Evolutionary conservation across 1,284 basidiomycete species (phyloP), one percentile per base, ranked within the genome.

Genomic region (Fistulina hepatica): DNA sequence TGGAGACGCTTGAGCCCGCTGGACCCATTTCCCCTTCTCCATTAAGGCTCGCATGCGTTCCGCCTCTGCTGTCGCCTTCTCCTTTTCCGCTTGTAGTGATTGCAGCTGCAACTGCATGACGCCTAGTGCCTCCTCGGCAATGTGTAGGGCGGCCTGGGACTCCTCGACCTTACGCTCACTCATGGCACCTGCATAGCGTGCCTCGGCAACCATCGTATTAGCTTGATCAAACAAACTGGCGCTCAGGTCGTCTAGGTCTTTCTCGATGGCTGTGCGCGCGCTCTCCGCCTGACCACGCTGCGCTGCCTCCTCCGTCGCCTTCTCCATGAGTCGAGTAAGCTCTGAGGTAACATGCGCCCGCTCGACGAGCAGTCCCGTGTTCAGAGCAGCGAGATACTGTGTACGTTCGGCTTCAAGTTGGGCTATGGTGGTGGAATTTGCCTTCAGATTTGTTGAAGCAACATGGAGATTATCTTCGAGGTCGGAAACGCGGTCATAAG

Each of bases 131-230:
- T 91, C 85, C 57, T 97, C 92, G 0, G 91, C 86, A 24, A 79
- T 76, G 46, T 74, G 78, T 44, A 95, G 61, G 4, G 85, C 82
- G 28, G 71, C 69, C 59, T 97, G 88, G 6, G 91, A 78, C 33
- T 81, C 75, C 37, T 74, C 71, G 7, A 83, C 79, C 52, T 92
- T 90, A 33, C 81, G 72, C 54, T 95, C 89, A 49, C 90, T 90
- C 44, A 71, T 65, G 1, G 84, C 79, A 44, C 63, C 65, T 8
- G 70, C 73, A 43, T 84, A 73, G 5, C 92, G 75, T 32, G 94
- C 94, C 48, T 90, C 81, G 0, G 89, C 91, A 5, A 98, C 89
- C 90, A 94, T 94, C 1, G 70, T 80, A 55, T 94, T 93, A 2
- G 89, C 89, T 58, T 91, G 85, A 45, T 75, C 74, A 52, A 94